phyloP scores from a whole-genome alignment of 768 basidiomycete genomes.

The Phylloporus rhodoxanthus region DNA sequence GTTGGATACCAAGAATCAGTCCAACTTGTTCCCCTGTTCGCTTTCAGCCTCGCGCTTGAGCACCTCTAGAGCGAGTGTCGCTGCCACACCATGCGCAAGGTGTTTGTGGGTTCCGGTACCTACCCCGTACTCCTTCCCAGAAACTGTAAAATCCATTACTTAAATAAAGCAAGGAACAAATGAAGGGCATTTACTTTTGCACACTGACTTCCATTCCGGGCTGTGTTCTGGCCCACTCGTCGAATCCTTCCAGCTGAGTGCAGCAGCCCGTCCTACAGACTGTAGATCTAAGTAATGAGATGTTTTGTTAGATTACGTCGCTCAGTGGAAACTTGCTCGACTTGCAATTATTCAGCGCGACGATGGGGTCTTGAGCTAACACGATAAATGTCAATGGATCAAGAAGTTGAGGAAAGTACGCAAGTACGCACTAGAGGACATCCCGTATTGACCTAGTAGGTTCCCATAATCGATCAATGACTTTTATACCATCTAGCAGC shows the following conservation, averaged over 20 bases:
- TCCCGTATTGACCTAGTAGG: constrained; percentile 13
- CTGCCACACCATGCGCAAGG: constrained; percentile 42
- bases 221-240: constrained; percentile 39
- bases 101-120: constrained; percentile 50
- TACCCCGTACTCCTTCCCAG: constrained; percentile 42
- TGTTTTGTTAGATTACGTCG: not conserved
- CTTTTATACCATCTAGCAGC: constrained; percentile 25
- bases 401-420: not conserved
- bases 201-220: constrained; percentile 50
- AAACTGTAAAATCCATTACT: constrained; percentile 38
- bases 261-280: constrained; percentile 33
- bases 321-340: not conserved
- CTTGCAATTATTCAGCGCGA: constrained; percentile 40
- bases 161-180: constrained; percentile 10
- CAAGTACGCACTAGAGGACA: constrained; percentile 20
- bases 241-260: constrained; percentile 53
- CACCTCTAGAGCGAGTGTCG: constrained; percentile 29
- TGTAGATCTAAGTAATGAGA: constrained; percentile 46
- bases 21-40: constrained; percentile 11
- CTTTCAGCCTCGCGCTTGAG: constrained; percentile 27
- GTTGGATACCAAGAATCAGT: not conserved
- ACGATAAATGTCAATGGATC: constrained; percentile 11
- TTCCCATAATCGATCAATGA: constrained; percentile 13
- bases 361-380: constrained; percentile 26
- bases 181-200: constrained; percentile 44